Evolutionary conservation across 2,329 filamentous ascomycete genomes (phyloP), one percentile per base, ranked within the genome.

Genomic region (Cordyceps militaris): DNA sequence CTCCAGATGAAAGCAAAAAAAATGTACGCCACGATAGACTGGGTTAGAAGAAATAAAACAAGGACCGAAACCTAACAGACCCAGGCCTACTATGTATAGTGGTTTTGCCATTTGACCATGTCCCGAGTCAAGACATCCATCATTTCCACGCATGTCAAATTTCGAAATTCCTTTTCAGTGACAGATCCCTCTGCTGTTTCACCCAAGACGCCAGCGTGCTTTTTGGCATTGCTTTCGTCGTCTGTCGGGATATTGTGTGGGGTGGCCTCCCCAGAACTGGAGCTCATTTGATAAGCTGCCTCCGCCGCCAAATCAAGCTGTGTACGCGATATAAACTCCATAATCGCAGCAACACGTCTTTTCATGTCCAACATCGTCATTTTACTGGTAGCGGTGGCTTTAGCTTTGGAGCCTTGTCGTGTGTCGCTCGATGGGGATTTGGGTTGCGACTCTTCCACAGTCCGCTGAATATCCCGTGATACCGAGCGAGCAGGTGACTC

Each of bases 351-450:
- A 6, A 92, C 90, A 10, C 91, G 86, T 62, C 89, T 84, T 73
- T 89, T 90, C 84, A 96, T 91, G 67, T 96, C 91, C 60, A 86
- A 86, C 85, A 95, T 89, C 28, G 86, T 92, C 58, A 91, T 83
- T 69, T 89, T 91, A 63, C 81, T 85, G 70, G 80, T 81, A 51
- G 77, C 76, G 58, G 75, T 64, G 3, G 66, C 71, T 64, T 81
- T 81, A 32, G 75, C 73, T 65, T 82, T 84, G 59, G 76, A 75
- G 64, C 69, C 67, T 48, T 81, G 77, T 62, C 85, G 87, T 63
- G 77, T 72, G 48, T 83, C 78, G 47, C 73, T 69, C 30, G 72
- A 51, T 3, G 61, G 63, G 50, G 61, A 63, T 60, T 69, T 80
- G 58, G 65, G 66, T 60, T 76, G 69, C 19, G 69, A 59, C 38